Evolutionary conservation across 257 asterid genomes (phyloP).

Genomic region (Penstemon eatonii): DNA sequence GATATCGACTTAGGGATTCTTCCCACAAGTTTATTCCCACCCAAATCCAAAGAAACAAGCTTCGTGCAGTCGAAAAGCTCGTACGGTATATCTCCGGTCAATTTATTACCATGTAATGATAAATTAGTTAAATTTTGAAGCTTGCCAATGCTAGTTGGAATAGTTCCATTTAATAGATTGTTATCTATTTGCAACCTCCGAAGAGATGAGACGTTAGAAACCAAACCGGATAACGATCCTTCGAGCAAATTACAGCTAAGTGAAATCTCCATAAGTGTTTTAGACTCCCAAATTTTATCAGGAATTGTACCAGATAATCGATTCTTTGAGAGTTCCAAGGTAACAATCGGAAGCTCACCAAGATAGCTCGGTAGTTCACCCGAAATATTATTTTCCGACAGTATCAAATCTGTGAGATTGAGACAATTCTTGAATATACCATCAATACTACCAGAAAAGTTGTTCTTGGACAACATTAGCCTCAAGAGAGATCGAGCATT

Average conservation of each 20-base stretch:
- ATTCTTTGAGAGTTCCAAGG: conserved; percentile 62
- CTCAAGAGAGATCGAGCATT: conserved; percentile 43
- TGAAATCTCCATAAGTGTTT: conserved; percentile 56
- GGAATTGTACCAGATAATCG: conserved; percentile 60
- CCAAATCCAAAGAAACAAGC: conserved; percentile 65
- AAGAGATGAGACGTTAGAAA: conserved; percentile 39
- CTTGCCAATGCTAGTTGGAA: conserved; percentile 59
- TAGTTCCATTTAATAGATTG: conserved; percentile 58
- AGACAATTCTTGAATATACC: conserved; percentile 49
- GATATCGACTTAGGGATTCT: conserved; percentile 55
- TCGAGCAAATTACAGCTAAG: conserved; percentile 49
- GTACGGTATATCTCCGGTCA: conserved; percentile 57
- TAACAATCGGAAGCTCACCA: conserved; percentile 55
- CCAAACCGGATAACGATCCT: conserved; percentile 46
- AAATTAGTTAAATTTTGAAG: conserved; percentile 67
- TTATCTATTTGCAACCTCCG: conserved; percentile 57
- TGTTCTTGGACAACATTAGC: conserved; percentile 53
- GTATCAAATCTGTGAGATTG: conserved; percentile 46
- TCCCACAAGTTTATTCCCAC: conserved; percentile 56
- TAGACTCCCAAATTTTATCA: conserved; percentile 62
- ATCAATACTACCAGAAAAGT: conserved; percentile 53
- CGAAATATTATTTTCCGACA: conserved; percentile 58
- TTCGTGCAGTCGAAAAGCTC: conserved; percentile 65
- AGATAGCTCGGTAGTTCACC: conserved; percentile 71
- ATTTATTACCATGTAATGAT: conserved; percentile 65